A percentile compares a stretch with the other conserved stretches of the same genome.
Evolutionary conservation across 768 basidiomycete genomes (phyloP).

Genomic region (Suillus bovinus): DNA sequence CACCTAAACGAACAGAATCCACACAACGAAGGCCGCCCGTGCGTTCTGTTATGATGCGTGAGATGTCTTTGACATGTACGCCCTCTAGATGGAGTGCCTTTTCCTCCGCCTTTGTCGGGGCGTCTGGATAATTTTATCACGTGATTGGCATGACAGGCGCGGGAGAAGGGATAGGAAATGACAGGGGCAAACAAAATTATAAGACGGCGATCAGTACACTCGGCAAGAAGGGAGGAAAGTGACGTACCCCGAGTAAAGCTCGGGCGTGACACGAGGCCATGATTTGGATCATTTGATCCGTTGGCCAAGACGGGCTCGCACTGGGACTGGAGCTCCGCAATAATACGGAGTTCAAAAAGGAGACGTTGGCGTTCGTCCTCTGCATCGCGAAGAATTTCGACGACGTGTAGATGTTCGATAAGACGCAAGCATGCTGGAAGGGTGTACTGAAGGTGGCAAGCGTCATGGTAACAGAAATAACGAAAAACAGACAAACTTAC

Average conservation of each 20-base stretch:
- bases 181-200: not conserved
- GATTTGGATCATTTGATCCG: not conserved
- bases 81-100: constrained; percentile 29
- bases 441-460: constrained; percentile 51
- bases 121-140: constrained; percentile 34
- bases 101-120: constrained; percentile 31
- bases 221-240: not conserved
- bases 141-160: constrained; percentile 34
- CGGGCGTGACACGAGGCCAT: not conserved
- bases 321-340: not conserved
- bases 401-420: constrained; percentile 68
- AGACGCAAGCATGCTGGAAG: constrained; percentile 74
- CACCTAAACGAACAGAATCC: constrained; percentile 7
- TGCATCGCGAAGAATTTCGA: constrained; percentile 68
- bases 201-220: not conserved
- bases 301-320: not conserved
- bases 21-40: not conserved
- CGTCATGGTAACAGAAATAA: not conserved
- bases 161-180: not conserved
- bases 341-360: constrained; percentile 41
- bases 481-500: constrained; percentile 40
- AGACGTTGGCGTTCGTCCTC: constrained; percentile 43
- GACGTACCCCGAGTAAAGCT: constrained; percentile 10
- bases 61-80: constrained; percentile 33
- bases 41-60: constrained; percentile 10